These are phyloP conservation scores for Penicillium odoratum DNA, from an alignment of 495 filamentous ascomycete species.

Conservation along the genomic window DNA sequence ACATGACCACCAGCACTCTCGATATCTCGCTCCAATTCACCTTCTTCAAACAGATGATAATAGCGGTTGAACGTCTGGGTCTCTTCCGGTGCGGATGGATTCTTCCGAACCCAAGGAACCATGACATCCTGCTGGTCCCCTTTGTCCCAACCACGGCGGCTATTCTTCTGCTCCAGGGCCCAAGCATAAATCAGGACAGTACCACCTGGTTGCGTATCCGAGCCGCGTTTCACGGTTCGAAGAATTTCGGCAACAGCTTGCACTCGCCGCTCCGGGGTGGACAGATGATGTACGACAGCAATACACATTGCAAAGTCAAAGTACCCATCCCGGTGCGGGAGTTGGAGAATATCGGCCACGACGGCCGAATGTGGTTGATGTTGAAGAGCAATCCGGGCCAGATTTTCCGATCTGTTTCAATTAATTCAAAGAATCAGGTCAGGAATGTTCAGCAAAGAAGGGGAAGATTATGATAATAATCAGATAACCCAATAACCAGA, in stretches of 20 bases:
- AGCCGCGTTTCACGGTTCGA: slow-evolving; percentile 56
- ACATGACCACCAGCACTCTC: slow-evolving; percentile 71
- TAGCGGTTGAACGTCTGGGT: slow-evolving; percentile 72
- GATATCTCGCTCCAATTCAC: slow-evolving; percentile 84
- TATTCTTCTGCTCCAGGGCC: slow-evolving; percentile 90
- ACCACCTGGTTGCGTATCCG: slow-evolving; percentile 45
- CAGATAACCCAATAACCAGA: not conserved
- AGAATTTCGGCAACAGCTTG: slow-evolving; percentile 73
- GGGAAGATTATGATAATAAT: slow-evolving; percentile 8
- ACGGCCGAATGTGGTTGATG: slow-evolving; percentile 63
- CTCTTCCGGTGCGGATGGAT: slow-evolving; percentile 21
- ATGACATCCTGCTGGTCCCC: slow-evolving; percentile 87
- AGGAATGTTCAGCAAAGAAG: not conserved
- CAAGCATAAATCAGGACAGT: slow-evolving; percentile 88
- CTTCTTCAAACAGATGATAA: slow-evolving; percentile 88
- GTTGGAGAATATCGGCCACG: slow-evolving; percentile 69
- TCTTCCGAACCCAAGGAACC: slow-evolving; percentile 88
- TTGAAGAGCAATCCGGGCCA: slow-evolving; percentile 69
- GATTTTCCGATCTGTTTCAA: slow-evolving; percentile 60
- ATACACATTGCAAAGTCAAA: slow-evolving; percentile 97
- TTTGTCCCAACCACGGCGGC: slow-evolving; percentile 89
- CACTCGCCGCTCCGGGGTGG: slow-evolving; percentile 72
- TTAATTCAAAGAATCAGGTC: slow-evolving; percentile 22
- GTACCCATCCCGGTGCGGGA: slow-evolving; percentile 63
- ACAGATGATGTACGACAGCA: slow-evolving; percentile 93